Base-by-base conservation (phyloP, 1,284 basidiomycete genomes). In the Neolentinus lepideus region DNA sequence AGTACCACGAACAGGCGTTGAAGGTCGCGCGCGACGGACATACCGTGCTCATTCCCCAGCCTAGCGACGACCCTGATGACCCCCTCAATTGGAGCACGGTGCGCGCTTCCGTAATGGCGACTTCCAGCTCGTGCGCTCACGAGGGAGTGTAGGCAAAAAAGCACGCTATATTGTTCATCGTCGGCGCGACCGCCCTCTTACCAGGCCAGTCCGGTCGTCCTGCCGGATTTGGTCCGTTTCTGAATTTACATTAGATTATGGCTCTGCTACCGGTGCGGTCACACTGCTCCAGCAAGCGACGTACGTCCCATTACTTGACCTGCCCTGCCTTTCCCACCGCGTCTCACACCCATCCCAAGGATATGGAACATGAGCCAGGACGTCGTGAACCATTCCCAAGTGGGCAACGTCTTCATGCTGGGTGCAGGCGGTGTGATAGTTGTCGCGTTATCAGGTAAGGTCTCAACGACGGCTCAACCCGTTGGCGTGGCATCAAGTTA, bases 41-140 rank as follows among this genome's bases (percentile, higher is more conserved):
- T n/a, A 56, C 47, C 3, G 54, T 55, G n/a, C 43, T 55, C 26
- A 46, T 55, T 24, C 54, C 54, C 3, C 54, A 55, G 46, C 54
- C 54, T 35, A 48, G 43, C 31, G 54, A 55, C 45, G 54, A 55
- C 45, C 54, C 54, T 3, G 33, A 55, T 29, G 54, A 55, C 29
- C 54, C 54, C 4, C 31, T 55, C 16, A 55, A 55, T 22, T 55
- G 54, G 54, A 50, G 47, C 24, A 4, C 21, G 24, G 47, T 50
- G 22, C 9, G 47, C n/a, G 22, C 47, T 16, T 12, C 8, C 22
- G 47, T 11, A 25, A 6, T 16, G 12, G 6, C 16, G 22, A 16
- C 27, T 29, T n/a, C 24, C 9, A 14, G 24, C 6, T 6, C 22
- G 10, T 29, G 9, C 24, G 24, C 47, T 50, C 14, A 50, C 47